These are phyloP conservation scores for Lodderomyces jiufengensis DNA, from an alignment of 1,139 yeast species.

Conservation along the genomic window DNA sequence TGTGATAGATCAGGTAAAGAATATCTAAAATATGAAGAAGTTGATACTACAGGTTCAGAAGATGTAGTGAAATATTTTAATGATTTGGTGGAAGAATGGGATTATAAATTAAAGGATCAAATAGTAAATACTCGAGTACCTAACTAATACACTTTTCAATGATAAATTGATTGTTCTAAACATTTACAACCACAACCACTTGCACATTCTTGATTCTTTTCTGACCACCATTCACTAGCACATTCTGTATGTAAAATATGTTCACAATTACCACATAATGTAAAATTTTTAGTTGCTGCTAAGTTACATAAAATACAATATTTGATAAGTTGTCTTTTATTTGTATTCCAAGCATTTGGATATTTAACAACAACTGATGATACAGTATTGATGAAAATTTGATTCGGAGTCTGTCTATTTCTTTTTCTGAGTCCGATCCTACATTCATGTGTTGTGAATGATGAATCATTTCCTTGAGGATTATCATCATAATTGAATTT, in stretches of 20 bases:
- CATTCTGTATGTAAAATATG: conserved; percentile 79
- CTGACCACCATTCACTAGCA: conserved; percentile 76
- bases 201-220: conserved; percentile 55
- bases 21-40: conserved; percentile 49
- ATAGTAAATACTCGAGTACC: conserved; percentile 51
- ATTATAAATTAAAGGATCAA: conserved; percentile 60
- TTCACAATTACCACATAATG: conserved; percentile 70
- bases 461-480: conserved; percentile 13
- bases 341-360: conserved; percentile 33
- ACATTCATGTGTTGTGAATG: conserved; percentile 36
- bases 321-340: conserved; percentile 25
- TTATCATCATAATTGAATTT: conserved; percentile 58
- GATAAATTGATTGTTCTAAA: conserved; percentile 24
- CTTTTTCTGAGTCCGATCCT: conserved; percentile 39
- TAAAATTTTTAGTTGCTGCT: conserved; percentile 56
- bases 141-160: conserved; percentile 7
- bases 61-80: conserved; percentile 64
- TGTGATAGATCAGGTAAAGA: conserved; percentile 62
- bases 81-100: conserved; percentile 55
- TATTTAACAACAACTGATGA: conserved; percentile 23
- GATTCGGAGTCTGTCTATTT: conserved; percentile 16
- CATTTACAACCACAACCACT: conserved; percentile 91
- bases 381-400: conserved; percentile 22
- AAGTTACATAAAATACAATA: conserved; percentile 66
- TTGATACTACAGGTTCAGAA: conserved; percentile 61